Conservation (phyloP, 2,329 filamentous ascomycete species). For the Lachnellula subtilissima region DNA sequence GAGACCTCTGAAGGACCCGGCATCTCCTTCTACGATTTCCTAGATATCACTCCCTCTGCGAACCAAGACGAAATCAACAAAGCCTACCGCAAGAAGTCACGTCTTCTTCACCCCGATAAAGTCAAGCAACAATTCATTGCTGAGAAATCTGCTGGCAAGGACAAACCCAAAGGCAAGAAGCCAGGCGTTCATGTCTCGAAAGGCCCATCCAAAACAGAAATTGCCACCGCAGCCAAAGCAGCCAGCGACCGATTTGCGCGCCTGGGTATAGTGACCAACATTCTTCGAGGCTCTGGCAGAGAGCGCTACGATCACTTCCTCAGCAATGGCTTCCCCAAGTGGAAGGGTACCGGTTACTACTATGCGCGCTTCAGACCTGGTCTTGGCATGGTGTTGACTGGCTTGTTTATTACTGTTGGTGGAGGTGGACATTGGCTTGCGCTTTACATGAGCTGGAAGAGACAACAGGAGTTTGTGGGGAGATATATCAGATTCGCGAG, state of each 20-base stretch:
- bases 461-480: slow-evolving; percentile 85
- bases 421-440: slow-evolving; percentile 84
- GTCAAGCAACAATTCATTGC: slow-evolving; percentile 78
- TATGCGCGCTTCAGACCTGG: slow-evolving; percentile 91
- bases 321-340: slow-evolving; percentile 85
- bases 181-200: slow-evolving; percentile 63
- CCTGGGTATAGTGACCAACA: slow-evolving; percentile 76
- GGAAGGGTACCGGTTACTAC: slow-evolving; percentile 98
- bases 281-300: slow-evolving; percentile 74
- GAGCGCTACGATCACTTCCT: slow-evolving; percentile 95
- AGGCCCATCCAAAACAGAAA: slow-evolving; percentile 66
- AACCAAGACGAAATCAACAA: slow-evolving; percentile 86
- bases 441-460: slow-evolving; percentile 80
- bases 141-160: slow-evolving; percentile 53
- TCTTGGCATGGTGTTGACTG: slow-evolving; percentile 74
- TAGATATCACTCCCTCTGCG: slow-evolving; percentile 69
- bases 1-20: slow-evolving; percentile 67
- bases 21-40: slow-evolving; percentile 90
- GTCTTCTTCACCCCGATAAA: slow-evolving; percentile 88
- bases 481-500: slow-evolving; percentile 88
- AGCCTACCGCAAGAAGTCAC: slow-evolving; percentile 85
- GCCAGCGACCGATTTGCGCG: slow-evolving; percentile 80
- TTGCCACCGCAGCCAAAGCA: slow-evolving; percentile 72
- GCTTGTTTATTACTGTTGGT: slow-evolving; percentile 76
- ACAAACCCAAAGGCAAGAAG: slow-evolving; percentile 48